Conservation (phyloP, 2,329 filamentous ascomycete genomes). For the Hypomyces rosellus region DNA sequence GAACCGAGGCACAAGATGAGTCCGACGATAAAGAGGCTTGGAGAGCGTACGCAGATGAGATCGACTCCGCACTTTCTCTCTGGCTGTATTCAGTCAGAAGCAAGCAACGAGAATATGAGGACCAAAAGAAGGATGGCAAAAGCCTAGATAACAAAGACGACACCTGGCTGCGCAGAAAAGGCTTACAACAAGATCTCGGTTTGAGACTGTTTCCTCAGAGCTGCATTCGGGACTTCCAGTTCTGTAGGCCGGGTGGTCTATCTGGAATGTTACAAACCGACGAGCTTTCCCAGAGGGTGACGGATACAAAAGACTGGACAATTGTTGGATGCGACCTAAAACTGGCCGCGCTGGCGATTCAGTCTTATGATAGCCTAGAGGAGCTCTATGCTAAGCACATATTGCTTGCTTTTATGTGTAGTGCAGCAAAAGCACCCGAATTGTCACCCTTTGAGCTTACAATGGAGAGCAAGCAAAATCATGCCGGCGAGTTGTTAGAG, state of each 20-base stretch:
- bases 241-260: conserved; percentile 1
- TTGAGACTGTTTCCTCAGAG: neutral
- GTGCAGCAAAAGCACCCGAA: conserved; percentile 14
- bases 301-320: neutral
- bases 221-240: neutral
- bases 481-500: neutral
- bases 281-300: neutral
- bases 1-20: neutral
- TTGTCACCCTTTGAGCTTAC: neutral
- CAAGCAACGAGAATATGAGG: conserved; percentile 1
- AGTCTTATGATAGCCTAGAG: conserved; percentile 12
- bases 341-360: conserved; percentile 2
- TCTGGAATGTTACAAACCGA: neutral
- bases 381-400: conserved; percentile 20
- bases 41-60: conserved; percentile 16
- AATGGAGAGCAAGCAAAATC: neutral
- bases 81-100: conserved; percentile 21
- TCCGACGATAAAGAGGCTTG: conserved; percentile 8
- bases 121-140: neutral
- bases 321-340: neutral
- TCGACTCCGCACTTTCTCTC: conserved; percentile 24
- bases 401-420: conserved; percentile 24
- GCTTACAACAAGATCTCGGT: neutral
- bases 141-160: too few relatives aligned
- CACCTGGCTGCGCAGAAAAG: neutral